These are phyloP conservation scores for Clonostachys chloroleuca DNA, from an alignment of 2,329 filamentous ascomycete species.

Conservation along the genomic window DNA sequence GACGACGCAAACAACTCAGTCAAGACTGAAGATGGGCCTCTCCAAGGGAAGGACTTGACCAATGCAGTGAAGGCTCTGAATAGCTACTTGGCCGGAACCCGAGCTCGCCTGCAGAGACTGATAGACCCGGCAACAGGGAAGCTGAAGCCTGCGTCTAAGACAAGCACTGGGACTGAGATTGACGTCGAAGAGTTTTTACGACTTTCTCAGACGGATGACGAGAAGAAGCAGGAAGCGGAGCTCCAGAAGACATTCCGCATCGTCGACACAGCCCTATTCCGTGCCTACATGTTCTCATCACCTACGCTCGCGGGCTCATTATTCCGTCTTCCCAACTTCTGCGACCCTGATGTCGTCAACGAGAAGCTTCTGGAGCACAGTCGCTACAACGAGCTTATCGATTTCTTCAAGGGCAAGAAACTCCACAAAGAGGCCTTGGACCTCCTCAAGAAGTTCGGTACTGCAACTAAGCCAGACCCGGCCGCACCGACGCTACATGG, in stretches of 20 bases:
- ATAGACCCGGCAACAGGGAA: constrained; percentile 60
- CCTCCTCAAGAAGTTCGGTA: constrained; percentile 76
- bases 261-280: constrained; percentile 91
- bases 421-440: constrained; percentile 84
- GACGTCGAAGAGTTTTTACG: constrained; percentile 39
- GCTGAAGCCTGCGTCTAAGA: constrained; percentile 44
- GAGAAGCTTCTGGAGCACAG: constrained; percentile 85
- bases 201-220: constrained; percentile 37
- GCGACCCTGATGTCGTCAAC: constrained; percentile 91
- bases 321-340: constrained; percentile 96
- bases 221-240: constrained; percentile 63
- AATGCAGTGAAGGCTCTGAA: constrained; percentile 79
- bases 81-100: constrained; percentile 83
- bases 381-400: constrained; percentile 90
- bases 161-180: constrained; percentile 45
- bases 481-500: constrained; percentile 62
- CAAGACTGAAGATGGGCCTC: constrained; percentile 6
- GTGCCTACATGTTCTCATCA: constrained; percentile 88
- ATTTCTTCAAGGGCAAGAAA: constrained; percentile 94
- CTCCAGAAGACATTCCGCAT: constrained; percentile 74
- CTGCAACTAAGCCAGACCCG: constrained; percentile 44
- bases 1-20: constrained; percentile 44
- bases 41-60: constrained; percentile 80
- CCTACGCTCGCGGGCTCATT: constrained; percentile 82
- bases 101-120: constrained; percentile 58